phyloP scores from a whole-genome alignment of 192 early-diverging fungal genomes.

The Gonapodya prolifera region DNA sequence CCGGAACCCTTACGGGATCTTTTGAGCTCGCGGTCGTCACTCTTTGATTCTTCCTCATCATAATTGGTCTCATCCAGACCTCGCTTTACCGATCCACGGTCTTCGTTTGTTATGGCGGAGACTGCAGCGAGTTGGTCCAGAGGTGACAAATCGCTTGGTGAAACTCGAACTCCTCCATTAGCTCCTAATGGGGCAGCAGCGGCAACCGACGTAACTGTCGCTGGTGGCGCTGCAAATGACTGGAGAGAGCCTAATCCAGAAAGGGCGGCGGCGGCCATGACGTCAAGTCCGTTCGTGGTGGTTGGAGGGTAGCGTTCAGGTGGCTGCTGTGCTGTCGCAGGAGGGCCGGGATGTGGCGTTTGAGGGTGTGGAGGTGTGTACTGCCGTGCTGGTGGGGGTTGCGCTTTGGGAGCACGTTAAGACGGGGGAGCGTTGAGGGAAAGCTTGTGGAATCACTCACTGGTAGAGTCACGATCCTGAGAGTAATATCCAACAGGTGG shows the following conservation, averaged over 20 bases:
- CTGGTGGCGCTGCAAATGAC: background rate
- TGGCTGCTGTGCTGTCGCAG: background rate
- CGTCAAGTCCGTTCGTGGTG: background rate
- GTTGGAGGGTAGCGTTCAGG: background rate
- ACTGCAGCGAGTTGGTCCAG: background rate
- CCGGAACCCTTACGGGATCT: background rate
- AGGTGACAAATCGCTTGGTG: background rate
- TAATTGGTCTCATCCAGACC: slow-evolving; percentile 4
- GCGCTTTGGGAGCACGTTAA: background rate
- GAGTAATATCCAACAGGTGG: background rate
- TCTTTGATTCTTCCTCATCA: background rate
- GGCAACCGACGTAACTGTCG: background rate
- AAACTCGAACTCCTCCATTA: background rate
- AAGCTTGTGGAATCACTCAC: background rate
- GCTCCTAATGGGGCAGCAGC: background rate
- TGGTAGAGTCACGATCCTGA: background rate
- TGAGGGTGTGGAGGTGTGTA: background rate
- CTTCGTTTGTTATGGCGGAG: background rate
- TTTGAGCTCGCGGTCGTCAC: background rate
- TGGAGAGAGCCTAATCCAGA: background rate
- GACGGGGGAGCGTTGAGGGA: background rate
- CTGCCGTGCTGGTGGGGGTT: background rate
- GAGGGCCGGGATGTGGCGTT: background rate
- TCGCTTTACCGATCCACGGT: background rate
- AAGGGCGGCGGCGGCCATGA: background rate